A percentile compares a stretch with the other conserved stretches of the same genome.
These are phyloP conservation scores for Epichloe sibirici DNA, from an alignment of 2,329 filamentous ascomycete species.

Conservation along the genomic window DNA sequence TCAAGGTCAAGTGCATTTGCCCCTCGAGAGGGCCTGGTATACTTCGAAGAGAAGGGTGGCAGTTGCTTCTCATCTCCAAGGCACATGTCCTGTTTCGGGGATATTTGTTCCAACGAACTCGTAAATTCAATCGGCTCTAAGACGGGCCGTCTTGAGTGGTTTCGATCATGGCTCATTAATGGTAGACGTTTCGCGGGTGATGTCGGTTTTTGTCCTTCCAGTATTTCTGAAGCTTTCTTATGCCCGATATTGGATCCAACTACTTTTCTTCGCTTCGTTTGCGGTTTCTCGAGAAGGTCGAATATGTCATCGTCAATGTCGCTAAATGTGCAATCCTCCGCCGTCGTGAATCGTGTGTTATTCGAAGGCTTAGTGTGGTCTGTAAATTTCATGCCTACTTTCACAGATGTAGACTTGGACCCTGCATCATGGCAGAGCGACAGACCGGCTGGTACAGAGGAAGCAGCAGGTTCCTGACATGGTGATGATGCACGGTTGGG, in stretches of 20 bases:
- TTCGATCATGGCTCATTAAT: not conserved
- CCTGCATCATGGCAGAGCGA: not conserved
- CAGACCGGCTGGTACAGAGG: not conserved
- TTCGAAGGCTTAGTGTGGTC: not conserved
- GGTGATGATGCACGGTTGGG: not conserved
- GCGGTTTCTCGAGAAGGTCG: not conserved
- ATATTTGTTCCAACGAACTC: conserved; percentile 19
- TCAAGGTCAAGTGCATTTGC: not conserved
- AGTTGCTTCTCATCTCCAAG: not conserved
- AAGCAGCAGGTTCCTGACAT: not conserved
- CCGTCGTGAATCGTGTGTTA: not conserved
- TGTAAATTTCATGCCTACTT: not conserved
- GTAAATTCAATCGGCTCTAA: conserved; percentile 24
- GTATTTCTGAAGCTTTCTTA: not conserved
- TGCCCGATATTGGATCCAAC: not conserved
- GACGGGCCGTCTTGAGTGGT: not conserved
- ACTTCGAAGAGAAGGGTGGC: not conserved
- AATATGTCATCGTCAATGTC: conserved; percentile 1
- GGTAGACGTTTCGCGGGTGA: not conserved
- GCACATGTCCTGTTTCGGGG: not conserved
- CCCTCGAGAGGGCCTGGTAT: not conserved
- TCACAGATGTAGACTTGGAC: not conserved
- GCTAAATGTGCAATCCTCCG: not conserved
- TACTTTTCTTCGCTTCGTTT: not conserved
- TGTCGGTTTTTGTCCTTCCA: not conserved